Conservation (phyloP, 257 asterid species). For the Scutellaria minor region DNA sequence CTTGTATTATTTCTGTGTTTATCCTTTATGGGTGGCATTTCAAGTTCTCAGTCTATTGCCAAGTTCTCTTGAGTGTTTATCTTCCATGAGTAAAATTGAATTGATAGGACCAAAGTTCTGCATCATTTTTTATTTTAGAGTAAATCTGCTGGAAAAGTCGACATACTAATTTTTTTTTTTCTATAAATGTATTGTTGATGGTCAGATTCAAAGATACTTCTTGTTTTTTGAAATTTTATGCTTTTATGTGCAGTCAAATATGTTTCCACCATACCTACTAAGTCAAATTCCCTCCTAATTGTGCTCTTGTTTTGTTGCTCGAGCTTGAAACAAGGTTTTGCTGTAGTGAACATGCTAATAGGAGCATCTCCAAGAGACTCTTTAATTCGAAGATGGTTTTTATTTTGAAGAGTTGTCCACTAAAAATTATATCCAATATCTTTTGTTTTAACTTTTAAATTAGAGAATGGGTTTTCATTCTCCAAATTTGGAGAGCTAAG, state of each 20-base stretch:
- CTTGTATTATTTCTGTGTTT: not conserved
- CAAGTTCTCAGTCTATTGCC: not conserved
- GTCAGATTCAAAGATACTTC: not conserved
- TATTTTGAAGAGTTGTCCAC: no score
- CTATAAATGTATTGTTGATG: not conserved
- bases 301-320: not conserved
- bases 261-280: no score
- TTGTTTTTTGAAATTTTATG: not conserved
- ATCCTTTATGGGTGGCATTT: not conserved
- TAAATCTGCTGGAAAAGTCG: not conserved
- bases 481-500: no score
- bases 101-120: not conserved
- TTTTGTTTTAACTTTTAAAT: no score
- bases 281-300: conserved; percentile 10
- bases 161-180: not conserved
- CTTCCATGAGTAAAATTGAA: not conserved
- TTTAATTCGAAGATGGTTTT: no score
- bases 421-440: no score
- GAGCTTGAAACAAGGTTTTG: conserved; percentile 6
- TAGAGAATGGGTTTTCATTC: no score
- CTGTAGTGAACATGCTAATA: not conserved
- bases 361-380: no score
- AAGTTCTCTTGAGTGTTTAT: not conserved
- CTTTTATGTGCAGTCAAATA: not conserved
- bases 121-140: not conserved